Evolutionary conservation across 2,329 filamentous ascomycete species (phyloP), one percentile per base, ranked within the genome.

Genomic region (Coniochaeta sp.): DNA sequence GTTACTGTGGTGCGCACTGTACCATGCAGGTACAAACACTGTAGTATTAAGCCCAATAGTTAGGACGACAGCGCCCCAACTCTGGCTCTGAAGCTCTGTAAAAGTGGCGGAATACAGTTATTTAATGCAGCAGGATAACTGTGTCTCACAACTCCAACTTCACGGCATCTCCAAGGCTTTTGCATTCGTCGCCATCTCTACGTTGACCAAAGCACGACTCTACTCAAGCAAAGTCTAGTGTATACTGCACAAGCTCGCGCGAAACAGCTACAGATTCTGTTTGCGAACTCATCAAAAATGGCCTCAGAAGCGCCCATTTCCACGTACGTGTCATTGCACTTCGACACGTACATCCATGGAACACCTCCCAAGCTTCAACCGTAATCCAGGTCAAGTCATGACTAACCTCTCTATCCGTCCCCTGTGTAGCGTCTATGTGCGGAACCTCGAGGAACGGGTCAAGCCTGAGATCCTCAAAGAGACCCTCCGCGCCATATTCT

Each of bases 361-460:
- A 64, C 28, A n/a, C 58, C 43, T 47, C 38, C 38, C 33, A 44
- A 17, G 34, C 34, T 14, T 36, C 34, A 36, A 14, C 34, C 34
- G 11, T 12, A 36, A 12, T 57, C n/a, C 54, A 24, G 60, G 60
- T 62, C 60, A 57, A 47, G 58, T 59, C 33, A 59, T 33, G 57
- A 56, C 77, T 81, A 67, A 80, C 71, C 16, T 59, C 16, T 59
- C 34, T 56, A 44, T 59, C 54, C 38, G 9, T n/a, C 52, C n/a
- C 54, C 47, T 57, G 57, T 61, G 62, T 71, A 88, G 85, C 63
- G 84, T 88, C 59, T 88, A 88, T 68, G 83, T 87, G 60, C 90
- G 89, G 69, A 97, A 97, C 73, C 86, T 99, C 62, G 91, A 97
- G 76, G 95, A 98, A 80, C 87, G 89, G 71, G 87, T 96, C 74